Percentiles rank a stretch among this genome's conserved stretches.
Evolutionary conservation across 805 yeast species (phyloP).

Genomic region (Kazachstania kunashirensis): DNA sequence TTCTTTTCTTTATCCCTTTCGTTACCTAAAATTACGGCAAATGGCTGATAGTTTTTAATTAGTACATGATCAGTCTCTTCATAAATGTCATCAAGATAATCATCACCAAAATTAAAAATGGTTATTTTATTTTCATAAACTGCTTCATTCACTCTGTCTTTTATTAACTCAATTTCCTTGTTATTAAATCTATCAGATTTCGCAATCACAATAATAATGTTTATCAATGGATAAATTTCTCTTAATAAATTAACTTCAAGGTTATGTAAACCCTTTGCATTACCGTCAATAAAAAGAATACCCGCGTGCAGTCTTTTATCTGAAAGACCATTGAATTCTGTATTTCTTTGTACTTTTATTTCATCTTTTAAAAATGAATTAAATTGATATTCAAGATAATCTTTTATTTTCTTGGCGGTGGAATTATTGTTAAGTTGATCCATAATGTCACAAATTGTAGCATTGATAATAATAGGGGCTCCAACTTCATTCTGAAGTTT

Average conservation of each 20-base stretch:
- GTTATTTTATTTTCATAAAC: conserved; percentile 50
- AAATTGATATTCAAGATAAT: conserved; percentile 60
- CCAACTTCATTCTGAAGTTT: conserved; percentile 1
- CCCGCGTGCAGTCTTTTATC: conserved; percentile 74
- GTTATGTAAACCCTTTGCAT: conserved; percentile 36
- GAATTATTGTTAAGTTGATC: conserved; percentile 46
- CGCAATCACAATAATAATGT: conserved; percentile 73
- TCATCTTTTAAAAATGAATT: conserved; percentile 68
- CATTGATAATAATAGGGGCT: conserved; percentile 38
- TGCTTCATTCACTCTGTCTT: conserved; percentile 46
- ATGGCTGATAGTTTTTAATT: conserved; percentile 46
- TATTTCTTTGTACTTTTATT: conserved; percentile 61
- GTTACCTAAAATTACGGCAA: conserved; percentile 57
- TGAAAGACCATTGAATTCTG: conserved; percentile 30
- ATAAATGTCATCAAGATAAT: conserved; percentile 19
- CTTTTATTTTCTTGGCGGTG: conserved; percentile 41
- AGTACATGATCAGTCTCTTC: conserved; percentile 26
- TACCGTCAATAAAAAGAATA: conserved; percentile 64
- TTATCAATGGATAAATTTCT: conserved; percentile 59
- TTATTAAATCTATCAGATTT: conserved; percentile 73
- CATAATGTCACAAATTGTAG: conserved; percentile 38
- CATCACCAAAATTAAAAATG: conserved; percentile 63
- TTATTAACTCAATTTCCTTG: conserved; percentile 47
- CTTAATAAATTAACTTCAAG: conserved; percentile 62
- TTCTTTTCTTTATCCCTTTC: conserved; percentile 3